Evolutionary conservation across 176 grass and related monocot species (phyloP), one percentile per base, ranked within the genome.

Genomic region (Cocos nucifera): DNA sequence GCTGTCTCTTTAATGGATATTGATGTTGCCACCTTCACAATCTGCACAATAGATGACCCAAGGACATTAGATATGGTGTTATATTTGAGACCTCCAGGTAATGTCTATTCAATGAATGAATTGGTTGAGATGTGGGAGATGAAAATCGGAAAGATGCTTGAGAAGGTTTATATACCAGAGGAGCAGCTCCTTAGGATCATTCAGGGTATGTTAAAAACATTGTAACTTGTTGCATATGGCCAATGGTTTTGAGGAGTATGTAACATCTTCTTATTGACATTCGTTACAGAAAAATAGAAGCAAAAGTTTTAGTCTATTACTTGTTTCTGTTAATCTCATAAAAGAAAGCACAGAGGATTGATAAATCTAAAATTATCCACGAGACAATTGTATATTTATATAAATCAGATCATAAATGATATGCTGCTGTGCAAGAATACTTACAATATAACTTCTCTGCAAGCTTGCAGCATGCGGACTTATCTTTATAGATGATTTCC

Each of bases 21-120:
- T 71, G 92, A 91, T 49, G 92, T 88, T 29, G 92, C 87, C 69
- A 63, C 73, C 62, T 97, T 85, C 74, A 85, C 87, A 57, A 62
- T 91, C 53, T 83, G 81, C 57, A 73, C 81, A 17, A 83, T 97
- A 59, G 87, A 85, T 4, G 84, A 91, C 35, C 69, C 81, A 8
- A 97, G 78, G 65, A 91, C 87, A 85, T 61, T 91, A 78, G 91
- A 97, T 56, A 88, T 73, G 49, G 77, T 82, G 1, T 51, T 97
- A 39, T 85, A 91, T 78, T 70, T 97, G 63, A 87, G 92, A 58
- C 84, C 84, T 53, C 73, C 56, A 5, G 84, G 81, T 71, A 97
- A 91, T 39, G 59, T 74, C 50, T 91, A 23, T 62, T 91, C 87
- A 18, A 78, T 83, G 84, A 80, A 97, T 75, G 70, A 91, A 65